Percentiles rank a stretch among this genome's conserved stretches.
These are phyloP conservation scores for Kurtzmaniella cleridarum DNA, from an alignment of 805 yeast genomes.

Conservation along the genomic window DNA sequence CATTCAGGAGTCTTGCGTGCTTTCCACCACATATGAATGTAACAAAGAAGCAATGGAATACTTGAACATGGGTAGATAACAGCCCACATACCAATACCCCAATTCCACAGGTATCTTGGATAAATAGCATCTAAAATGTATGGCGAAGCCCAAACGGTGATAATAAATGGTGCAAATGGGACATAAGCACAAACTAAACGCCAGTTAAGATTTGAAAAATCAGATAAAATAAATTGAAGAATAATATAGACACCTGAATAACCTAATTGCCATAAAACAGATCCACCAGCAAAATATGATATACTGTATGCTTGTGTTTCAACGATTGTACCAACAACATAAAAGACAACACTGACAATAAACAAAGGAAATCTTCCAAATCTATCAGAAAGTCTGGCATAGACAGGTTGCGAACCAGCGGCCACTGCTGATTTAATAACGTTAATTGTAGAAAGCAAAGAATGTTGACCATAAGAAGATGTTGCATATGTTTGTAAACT, in stretches of 20 bases:
- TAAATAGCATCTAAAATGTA: slow-evolving; percentile 40
- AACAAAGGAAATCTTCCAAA: slow-evolving; percentile 59
- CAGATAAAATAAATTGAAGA: slow-evolving; percentile 56
- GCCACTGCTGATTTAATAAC: slow-evolving; percentile 56
- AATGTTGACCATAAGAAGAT: slow-evolving; percentile 46
- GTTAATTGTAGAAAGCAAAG: slow-evolving; percentile 53
- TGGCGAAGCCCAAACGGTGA: slow-evolving; percentile 77
- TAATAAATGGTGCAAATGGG: slow-evolving; percentile 67
- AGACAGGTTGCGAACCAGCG: slow-evolving; percentile 62
- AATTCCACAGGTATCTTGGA: slow-evolving; percentile 56
- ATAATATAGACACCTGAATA: slow-evolving; percentile 60
- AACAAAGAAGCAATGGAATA: slow-evolving; percentile 52
- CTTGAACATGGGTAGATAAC: slow-evolving; percentile 63
- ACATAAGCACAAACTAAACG: slow-evolving; percentile 59
- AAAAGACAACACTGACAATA: slow-evolving; percentile 45
- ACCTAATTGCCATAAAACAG: slow-evolving; percentile 45
- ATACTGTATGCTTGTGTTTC: slow-evolving; percentile 57
- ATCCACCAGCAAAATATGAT: slow-evolving; percentile 58
- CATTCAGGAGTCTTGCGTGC: slow-evolving; percentile 54
- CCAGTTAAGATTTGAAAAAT: slow-evolving; percentile 65
- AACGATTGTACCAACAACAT: slow-evolving; percentile 58
- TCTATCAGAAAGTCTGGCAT: slow-evolving; percentile 60
- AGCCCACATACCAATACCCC: slow-evolving; percentile 74
- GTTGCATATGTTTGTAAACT: slow-evolving; percentile 48
- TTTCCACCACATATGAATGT: slow-evolving; percentile 49